Evolutionary conservation across 176 grass and related monocot species (phyloP).

Genomic region (Rhipidocladum racemiflorum): DNA sequence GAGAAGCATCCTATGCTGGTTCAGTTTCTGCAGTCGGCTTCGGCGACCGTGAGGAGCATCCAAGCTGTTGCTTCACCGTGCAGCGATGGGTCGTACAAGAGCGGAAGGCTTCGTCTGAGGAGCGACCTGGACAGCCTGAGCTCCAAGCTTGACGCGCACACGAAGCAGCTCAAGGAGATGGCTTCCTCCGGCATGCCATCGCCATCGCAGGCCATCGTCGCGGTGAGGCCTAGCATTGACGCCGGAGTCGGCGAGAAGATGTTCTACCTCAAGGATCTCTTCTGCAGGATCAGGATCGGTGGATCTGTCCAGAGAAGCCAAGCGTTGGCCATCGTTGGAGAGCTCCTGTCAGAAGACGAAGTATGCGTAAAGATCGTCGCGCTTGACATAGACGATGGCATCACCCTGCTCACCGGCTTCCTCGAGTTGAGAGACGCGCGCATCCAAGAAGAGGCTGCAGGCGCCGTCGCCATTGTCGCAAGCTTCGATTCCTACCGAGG

Average conservation of each 20-base stretch:
- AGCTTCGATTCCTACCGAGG: constrained; percentile 51
- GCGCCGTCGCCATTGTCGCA: constrained; percentile 45
- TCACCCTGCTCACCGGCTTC: constrained; percentile 62
- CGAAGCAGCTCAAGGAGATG: constrained; percentile 51
- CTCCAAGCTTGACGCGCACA: constrained; percentile 60
- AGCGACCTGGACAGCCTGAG: constrained; percentile 64
- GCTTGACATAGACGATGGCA: constrained; percentile 52
- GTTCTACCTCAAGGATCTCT: constrained; percentile 79
- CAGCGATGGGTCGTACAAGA: constrained; percentile 52
- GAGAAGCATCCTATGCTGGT: constrained; percentile 6
- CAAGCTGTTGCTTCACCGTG: constrained; percentile 42
- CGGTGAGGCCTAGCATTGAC: constrained; percentile 40
- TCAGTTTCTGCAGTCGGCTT: constrained; percentile 37
- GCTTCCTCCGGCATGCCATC: constrained; percentile 23
- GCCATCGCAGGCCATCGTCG: constrained; percentile 57
- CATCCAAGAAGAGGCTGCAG: constrained; percentile 62
- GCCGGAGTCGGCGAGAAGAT: constrained; percentile 56
- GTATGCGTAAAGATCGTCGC: constrained; percentile 50
- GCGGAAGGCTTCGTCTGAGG: constrained; percentile 70
- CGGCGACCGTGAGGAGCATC: constrained; percentile 43
- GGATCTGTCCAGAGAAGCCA: constrained; percentile 37
- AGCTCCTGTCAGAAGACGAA: constrained; percentile 61
- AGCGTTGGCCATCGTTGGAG: constrained; percentile 59
- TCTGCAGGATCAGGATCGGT: constrained; percentile 70
- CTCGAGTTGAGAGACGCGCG: constrained; percentile 45